Conservation (phyloP, 106 monocot species). For the Iris macrosiphon region DNA sequence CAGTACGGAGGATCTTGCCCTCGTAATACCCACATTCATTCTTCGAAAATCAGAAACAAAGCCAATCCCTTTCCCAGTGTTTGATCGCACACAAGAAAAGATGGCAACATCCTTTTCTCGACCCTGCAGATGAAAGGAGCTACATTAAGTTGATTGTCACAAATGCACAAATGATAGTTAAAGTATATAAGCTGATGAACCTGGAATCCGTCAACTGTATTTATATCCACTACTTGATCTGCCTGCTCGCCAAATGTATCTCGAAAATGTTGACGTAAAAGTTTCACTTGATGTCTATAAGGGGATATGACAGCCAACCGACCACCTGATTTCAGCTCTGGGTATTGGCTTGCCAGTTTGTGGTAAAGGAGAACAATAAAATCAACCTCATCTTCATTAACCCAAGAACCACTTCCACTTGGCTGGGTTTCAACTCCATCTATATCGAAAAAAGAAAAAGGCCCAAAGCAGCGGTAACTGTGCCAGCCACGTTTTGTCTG, state of each 20-base stretch:
- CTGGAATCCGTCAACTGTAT: constrained; percentile 99
- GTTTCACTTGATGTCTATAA: constrained; percentile 79
- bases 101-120: constrained; percentile 93
- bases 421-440: constrained; percentile 70
- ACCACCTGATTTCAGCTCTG: constrained; percentile 63
- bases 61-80: constrained; percentile 65
- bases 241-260: constrained; percentile 66
- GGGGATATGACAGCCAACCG: constrained; percentile 83
- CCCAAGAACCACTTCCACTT: constrained; percentile 76
- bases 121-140: constrained; percentile 35
- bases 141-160: not conserved
- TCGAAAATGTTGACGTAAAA: constrained; percentile 55
- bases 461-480: constrained; percentile 76
- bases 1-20: constrained; percentile 86
- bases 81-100: constrained; percentile 91
- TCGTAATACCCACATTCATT: constrained; percentile 96
- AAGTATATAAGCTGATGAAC: constrained; percentile 18
- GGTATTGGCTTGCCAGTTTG: constrained; percentile 44
- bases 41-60: constrained; percentile 89
- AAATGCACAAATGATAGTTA: not conserved
- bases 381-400: constrained; percentile 80
- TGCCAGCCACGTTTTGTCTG: constrained; percentile 68
- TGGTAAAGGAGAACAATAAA: constrained; percentile 70
- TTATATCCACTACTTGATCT: constrained; percentile 71
- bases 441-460: constrained; percentile 88